phyloP scores from a whole-genome alignment of 2,329 filamentous ascomycete genomes.

The Penicillium vulpinum region DNA sequence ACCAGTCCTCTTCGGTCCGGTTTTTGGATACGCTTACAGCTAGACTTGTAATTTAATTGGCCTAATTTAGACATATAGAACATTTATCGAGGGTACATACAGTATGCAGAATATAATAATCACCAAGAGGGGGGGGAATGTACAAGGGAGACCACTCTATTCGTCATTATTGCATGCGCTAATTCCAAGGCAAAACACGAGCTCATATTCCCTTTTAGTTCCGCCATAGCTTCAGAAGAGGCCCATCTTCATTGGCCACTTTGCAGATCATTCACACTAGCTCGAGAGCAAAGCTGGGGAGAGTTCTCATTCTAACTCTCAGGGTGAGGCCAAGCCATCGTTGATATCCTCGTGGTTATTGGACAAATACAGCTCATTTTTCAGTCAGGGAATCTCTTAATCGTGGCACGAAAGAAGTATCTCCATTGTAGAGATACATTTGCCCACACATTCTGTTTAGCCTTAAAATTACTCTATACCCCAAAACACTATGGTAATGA shows the following conservation, averaged over 20 bases:
- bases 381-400: not conserved
- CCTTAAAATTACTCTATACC: not conserved
- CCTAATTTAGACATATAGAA: not conserved
- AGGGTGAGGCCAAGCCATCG: not conserved
- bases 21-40: not conserved
- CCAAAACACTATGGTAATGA: not conserved
- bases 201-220: not conserved
- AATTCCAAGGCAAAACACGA: not conserved
- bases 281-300: not conserved
- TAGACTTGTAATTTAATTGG: not conserved
- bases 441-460: not conserved
- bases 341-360: not conserved
- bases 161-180: not conserved
- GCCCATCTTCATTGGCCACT: conserved; percentile 25
- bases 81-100: not conserved
- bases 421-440: not conserved
- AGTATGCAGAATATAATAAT: not conserved
- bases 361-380: not conserved
- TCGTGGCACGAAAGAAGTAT: not conserved
- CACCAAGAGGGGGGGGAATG: not conserved
- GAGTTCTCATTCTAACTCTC: not conserved
- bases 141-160: conserved; percentile 1
- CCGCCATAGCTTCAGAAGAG: conserved; percentile 16
- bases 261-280: conserved; percentile 12
- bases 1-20: too few species aligned